Conservation (phyloP, 2,329 filamentous ascomycete genomes). For the Pseudocercospora fijiensis region DNA sequence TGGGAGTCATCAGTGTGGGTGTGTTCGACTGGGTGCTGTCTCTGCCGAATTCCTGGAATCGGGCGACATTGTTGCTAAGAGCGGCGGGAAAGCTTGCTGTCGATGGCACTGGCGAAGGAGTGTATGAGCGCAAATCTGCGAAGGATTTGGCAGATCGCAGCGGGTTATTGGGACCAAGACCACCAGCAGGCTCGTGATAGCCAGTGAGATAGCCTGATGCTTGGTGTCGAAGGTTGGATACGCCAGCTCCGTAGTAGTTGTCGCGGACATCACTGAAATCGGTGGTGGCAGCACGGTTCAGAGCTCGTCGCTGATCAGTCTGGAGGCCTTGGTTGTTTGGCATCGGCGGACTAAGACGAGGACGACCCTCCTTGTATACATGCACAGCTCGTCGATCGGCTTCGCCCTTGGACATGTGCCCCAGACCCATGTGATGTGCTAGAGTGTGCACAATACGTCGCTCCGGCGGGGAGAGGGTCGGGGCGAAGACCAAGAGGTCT, state of each 20-base stretch:
- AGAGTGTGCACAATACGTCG: conserved; percentile 90
- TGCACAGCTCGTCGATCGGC: conserved; percentile 88
- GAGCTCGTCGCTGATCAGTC: conserved; percentile 75
- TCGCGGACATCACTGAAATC: conserved; percentile 85
- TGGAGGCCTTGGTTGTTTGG: conserved; percentile 66
- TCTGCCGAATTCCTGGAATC: conserved; percentile 60
- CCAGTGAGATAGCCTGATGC: conserved; percentile 75
- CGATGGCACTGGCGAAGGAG: conserved; percentile 86
- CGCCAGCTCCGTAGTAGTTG: conserved; percentile 64
- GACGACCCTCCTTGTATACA: conserved; percentile 70
- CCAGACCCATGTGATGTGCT: conserved; percentile 90
- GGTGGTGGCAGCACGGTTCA: conserved; percentile 94
- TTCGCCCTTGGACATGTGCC: conserved; percentile 84
- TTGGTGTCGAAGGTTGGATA: conserved; percentile 74
- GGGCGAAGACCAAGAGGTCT: conserved; percentile 80
- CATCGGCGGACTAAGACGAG: conserved; percentile 60
- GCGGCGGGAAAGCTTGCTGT: conserved; percentile 80
- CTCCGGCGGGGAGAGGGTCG: conserved; percentile 76
- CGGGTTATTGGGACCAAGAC: conserved; percentile 69
- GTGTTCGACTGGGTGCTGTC: conserved; percentile 62
- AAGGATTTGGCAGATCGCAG: conserved; percentile 94
- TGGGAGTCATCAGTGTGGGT: conserved; percentile 63
- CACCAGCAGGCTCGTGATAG: conserved; percentile 70
- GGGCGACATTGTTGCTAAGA: conserved; percentile 61
- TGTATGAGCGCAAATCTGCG: conserved; percentile 91